These are phyloP conservation scores for Manihot esculenta DNA, from an alignment of 441 rosid species.

Conservation along the genomic window DNA sequence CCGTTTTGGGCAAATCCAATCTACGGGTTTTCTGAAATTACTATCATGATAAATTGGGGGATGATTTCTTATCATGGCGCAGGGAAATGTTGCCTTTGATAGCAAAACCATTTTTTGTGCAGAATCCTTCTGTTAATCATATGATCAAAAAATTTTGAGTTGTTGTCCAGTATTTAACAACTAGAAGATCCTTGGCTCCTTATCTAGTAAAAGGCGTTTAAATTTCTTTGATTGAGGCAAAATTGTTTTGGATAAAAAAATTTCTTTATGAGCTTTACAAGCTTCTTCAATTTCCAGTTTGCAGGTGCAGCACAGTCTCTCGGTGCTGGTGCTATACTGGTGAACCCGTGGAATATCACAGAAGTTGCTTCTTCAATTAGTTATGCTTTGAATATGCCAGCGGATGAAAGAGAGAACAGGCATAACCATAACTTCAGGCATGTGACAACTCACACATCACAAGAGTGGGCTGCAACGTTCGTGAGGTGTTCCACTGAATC, in stretches of 20 bases:
- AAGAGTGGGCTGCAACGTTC: conserved; percentile 85
- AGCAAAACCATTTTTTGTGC: not conserved
- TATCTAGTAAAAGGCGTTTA: not conserved
- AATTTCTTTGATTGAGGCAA: not conserved
- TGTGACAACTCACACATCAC: conserved; percentile 71
- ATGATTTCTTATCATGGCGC: not conserved
- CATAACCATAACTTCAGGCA: conserved; percentile 63
- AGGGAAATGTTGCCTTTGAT: not conserved
- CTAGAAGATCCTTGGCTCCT: not conserved
- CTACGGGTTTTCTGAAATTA: not conserved
- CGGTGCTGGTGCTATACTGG: conserved; percentile 75
- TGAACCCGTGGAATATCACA: conserved; percentile 73
- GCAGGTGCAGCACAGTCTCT: conserved; percentile 89
- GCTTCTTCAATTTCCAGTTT: conserved; percentile 42
- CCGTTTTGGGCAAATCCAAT: not conserved
- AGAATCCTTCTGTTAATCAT: conserved; percentile 5
- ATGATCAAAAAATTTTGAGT: not conserved
- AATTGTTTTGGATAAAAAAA: not conserved
- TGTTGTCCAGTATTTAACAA: not conserved
- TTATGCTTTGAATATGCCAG: conserved; percentile 70
- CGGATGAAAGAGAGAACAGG: conserved; percentile 70
- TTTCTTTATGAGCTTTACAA: not conserved
- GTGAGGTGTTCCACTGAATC: conserved; percentile 46
- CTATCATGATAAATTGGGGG: not conserved
- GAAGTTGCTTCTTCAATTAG: conserved; percentile 74